Conservation (phyloP, 2,329 filamentous ascomycete species). For the Apiospora marii region DNA sequence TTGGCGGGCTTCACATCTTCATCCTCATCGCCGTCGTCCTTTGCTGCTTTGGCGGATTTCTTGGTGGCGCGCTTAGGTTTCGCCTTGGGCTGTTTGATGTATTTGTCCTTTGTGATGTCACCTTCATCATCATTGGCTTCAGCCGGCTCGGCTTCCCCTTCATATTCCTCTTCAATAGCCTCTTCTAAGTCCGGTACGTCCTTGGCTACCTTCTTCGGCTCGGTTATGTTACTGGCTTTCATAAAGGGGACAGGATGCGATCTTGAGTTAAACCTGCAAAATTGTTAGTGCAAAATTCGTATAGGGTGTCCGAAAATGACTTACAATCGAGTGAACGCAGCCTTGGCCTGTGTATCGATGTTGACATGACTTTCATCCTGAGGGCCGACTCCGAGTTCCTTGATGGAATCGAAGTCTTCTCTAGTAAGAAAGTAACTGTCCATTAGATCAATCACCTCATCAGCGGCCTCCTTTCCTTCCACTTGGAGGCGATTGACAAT, state of each 20-base stretch:
- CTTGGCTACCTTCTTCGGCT: conserved; percentile 73
- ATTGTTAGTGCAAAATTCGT: conserved; percentile 6
- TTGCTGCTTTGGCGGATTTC: conserved; percentile 46
- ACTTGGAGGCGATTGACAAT: conserved; percentile 76
- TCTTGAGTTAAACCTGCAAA: conserved; percentile 78
- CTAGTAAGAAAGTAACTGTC: conserved; percentile 95
- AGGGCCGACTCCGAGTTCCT: conserved; percentile 87
- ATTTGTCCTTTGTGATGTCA: conserved; percentile 91
- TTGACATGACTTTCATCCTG: conserved; percentile 79
- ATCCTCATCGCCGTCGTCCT: conserved; percentile 53
- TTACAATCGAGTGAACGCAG: conserved; percentile 87
- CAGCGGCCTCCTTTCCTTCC: conserved; percentile 83
- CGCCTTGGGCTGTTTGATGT: conserved; percentile 89
- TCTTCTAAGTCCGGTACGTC: conserved; percentile 95
- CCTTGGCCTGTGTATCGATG: conserved; percentile 85
- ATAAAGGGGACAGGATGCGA: conserved; percentile 94
- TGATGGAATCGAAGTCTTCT: conserved; percentile 92
- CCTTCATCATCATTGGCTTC: conserved; percentile 78
- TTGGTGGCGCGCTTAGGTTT: conserved; percentile 57
- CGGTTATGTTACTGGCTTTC: conserved; percentile 82
- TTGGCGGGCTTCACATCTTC: conserved; percentile 52
- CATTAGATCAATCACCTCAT: conserved; percentile 91
- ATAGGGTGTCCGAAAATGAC: conserved; percentile 46
- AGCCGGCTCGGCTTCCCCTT: conserved; percentile 66
- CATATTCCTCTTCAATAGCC: conserved; percentile 91